Percentiles rank a stretch among this genome's conserved stretches.
Evolutionary conservation across 768 basidiomycete genomes (phyloP).

Genomic region (Tylopilus felleus): DNA sequence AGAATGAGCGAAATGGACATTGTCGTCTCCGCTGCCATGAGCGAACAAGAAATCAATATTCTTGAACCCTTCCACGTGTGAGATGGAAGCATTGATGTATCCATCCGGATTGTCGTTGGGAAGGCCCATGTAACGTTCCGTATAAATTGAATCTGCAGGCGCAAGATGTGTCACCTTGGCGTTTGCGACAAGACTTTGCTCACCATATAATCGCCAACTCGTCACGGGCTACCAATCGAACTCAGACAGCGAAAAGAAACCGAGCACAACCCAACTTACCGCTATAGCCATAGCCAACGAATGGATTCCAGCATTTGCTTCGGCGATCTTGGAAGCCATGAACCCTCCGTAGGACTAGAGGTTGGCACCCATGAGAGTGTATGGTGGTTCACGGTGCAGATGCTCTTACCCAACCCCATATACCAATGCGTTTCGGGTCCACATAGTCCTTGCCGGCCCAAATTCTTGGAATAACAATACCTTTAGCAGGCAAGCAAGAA

Average conservation of each 20-base stretch:
- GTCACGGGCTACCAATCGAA: constrained; percentile 65
- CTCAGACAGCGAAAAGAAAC: constrained; percentile 8
- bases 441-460: constrained; percentile 90
- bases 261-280: constrained; percentile 42
- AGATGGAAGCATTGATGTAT: constrained; percentile 87
- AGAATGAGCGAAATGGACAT: constrained; percentile 92
- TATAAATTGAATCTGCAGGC: constrained; percentile 83
- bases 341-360: constrained; percentile 91
- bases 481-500: background rate
- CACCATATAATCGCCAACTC: constrained; percentile 80
- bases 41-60: constrained; percentile 79
- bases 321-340: constrained; percentile 90
- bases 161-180: background rate
- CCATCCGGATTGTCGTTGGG: constrained; percentile 76
- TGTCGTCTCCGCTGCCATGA: constrained; percentile 95
- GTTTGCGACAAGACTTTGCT: constrained; percentile 16
- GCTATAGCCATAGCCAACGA: constrained; percentile 89
- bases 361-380: background rate
- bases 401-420: constrained; percentile 92
- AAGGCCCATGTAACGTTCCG: constrained; percentile 94
- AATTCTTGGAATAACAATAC: constrained; percentile 39
- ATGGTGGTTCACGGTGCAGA: background rate
- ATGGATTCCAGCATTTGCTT: constrained; percentile 87
- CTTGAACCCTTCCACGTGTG: constrained; percentile 83
- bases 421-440: constrained; percentile 83